phyloP scores from a whole-genome alignment of 1,284 basidiomycete genomes.

The Melampsora americana region DNA sequence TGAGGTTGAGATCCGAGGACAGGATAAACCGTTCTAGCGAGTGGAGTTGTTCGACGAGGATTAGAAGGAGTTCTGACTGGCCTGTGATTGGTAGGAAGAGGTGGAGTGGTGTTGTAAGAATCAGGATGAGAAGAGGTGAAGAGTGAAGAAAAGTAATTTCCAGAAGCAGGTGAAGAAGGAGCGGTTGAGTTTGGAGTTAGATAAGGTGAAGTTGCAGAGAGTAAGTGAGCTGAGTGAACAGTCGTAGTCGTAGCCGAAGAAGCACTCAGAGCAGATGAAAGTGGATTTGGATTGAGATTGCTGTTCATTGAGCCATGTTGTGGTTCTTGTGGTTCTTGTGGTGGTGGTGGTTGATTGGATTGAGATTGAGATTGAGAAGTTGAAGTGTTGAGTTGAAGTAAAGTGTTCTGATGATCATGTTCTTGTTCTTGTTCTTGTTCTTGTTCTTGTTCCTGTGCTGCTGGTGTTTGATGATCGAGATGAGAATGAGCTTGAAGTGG shows the following conservation, averaged over 20 bases:
- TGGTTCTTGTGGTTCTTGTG: too few relatives aligned
- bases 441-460: too few relatives aligned
- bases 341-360: too few relatives aligned
- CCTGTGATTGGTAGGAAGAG: not conserved
- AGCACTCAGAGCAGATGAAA: not conserved
- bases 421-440: too few relatives aligned
- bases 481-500: too few relatives aligned
- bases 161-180: not conserved
- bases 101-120: not conserved
- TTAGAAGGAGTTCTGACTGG: not conserved
- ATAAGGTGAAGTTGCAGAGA: not conserved
- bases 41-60: not conserved
- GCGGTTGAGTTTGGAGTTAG: not conserved
- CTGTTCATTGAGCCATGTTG: too few relatives aligned
- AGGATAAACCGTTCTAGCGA: not conserved
- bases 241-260: not conserved
- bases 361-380: too few relatives aligned
- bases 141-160: not conserved
- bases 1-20: not conserved
- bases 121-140: not conserved
- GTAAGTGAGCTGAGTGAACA: not conserved
- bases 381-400: too few relatives aligned
- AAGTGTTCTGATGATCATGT: too few relatives aligned
- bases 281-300: too few relatives aligned
- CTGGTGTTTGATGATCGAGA: too few relatives aligned